Evolutionary conservation across 169 alveolate species (phyloP).

Genomic region (Haemoproteus tartakovskyi): DNA sequence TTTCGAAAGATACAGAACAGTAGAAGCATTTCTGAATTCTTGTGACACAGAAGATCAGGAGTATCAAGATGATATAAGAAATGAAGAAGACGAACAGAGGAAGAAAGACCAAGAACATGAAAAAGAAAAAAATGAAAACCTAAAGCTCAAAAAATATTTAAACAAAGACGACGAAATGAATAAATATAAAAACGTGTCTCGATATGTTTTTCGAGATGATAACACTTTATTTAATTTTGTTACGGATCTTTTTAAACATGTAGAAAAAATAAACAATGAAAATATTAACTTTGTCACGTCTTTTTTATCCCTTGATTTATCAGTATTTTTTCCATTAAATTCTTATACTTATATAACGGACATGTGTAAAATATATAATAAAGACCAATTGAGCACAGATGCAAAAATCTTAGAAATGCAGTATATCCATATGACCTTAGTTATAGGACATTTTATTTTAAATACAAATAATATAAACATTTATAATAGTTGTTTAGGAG

Average conservation of each 20-base stretch:
- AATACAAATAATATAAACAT: constrained; percentile 58
- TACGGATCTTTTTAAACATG: constrained; percentile 58
- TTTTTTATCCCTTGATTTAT: constrained; percentile 49
- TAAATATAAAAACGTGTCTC: constrained; percentile 37
- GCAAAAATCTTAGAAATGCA: constrained; percentile 54
- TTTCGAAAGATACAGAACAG: constrained; percentile 14
- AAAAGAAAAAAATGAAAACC: neutral
- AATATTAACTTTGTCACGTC: constrained; percentile 62
- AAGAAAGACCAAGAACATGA: neutral
- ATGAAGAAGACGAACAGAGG: neutral
- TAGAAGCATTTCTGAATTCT: constrained; percentile 26
- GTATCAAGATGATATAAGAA: neutral
- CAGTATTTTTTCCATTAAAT: constrained; percentile 56
- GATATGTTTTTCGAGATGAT: constrained; percentile 53
- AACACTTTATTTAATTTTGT: constrained; percentile 56
- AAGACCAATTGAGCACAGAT: constrained; percentile 34
- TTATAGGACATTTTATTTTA: constrained; percentile 62
- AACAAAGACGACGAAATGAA: constrained; percentile 21
- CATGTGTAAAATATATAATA: constrained; percentile 66
- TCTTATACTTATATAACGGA: constrained; percentile 61
- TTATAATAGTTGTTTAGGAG: constrained; percentile 60
- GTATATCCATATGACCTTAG: constrained; percentile 61
- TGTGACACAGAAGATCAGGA: neutral
- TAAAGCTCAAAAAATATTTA: neutral
- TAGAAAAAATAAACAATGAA: constrained; percentile 63